phyloP scores from a whole-genome alignment of 345 rosid genomes.

The Corymbia maculata region DNA sequence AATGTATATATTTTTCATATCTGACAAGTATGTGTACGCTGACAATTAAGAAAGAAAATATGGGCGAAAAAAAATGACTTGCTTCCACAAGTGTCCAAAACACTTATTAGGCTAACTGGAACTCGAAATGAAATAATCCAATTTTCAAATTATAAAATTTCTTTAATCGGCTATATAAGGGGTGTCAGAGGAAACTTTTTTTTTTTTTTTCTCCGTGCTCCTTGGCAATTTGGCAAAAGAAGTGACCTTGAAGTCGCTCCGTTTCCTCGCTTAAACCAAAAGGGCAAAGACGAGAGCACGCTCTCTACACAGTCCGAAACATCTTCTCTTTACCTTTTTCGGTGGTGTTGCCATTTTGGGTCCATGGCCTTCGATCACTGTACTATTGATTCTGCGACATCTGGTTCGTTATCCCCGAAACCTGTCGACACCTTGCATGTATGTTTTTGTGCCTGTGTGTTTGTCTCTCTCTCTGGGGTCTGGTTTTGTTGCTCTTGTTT shows the following conservation, averaged over 20 bases:
- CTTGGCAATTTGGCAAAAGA: neutral
- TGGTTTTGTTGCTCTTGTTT: neutral
- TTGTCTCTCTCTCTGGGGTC: neutral
- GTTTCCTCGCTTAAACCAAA: neutral
- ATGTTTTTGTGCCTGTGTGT: neutral
- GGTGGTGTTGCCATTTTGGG: neutral
- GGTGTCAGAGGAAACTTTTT: neutral
- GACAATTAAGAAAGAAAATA: neutral
- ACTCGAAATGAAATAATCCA: neutral
- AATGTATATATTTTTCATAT: accelerated
- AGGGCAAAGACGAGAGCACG: neutral
- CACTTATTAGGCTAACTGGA: neutral
- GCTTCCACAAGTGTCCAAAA: neutral
- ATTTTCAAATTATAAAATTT: neutral
- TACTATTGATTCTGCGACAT: neutral
- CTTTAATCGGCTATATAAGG: neutral
- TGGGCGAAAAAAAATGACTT: neutral
- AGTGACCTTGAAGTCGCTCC: neutral
- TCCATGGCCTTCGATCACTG: neutral
- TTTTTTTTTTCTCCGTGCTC: neutral
- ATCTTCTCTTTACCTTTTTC: neutral
- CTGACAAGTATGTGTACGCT: neutral
- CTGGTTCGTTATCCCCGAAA: neutral
- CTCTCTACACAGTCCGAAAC: neutral
- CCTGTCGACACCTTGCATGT: neutral